These are phyloP conservation scores for Trametes cingulata DNA, from an alignment of 768 basidiomycete species.

Conservation along the genomic window DNA sequence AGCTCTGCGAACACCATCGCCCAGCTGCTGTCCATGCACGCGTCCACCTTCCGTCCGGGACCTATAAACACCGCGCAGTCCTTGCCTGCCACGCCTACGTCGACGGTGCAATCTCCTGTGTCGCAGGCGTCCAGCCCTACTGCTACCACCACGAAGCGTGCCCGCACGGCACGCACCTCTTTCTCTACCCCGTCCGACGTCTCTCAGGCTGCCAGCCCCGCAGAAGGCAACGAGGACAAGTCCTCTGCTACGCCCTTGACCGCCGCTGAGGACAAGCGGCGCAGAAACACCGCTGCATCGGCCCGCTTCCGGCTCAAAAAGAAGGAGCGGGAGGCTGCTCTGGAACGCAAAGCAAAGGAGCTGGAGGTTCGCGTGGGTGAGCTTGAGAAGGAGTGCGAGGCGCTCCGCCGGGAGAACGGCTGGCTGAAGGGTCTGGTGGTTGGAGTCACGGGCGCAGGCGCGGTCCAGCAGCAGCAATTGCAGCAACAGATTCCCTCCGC, in stretches of 20 bases:
- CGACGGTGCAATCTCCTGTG: slow-evolving; percentile 14
- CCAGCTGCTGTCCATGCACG: slow-evolving; percentile 67
- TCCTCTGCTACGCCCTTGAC: slow-evolving; percentile 36
- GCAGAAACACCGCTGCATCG: slow-evolving; percentile 89
- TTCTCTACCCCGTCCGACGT: slow-evolving; percentile 16
- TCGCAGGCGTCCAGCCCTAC: slow-evolving; percentile 30
- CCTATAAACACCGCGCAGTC: not conserved
- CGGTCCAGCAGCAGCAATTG: slow-evolving; percentile 31
- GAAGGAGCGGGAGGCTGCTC: slow-evolving; percentile 90
- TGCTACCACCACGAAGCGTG: slow-evolving; percentile 44
- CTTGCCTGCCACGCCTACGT: slow-evolving; percentile 7
- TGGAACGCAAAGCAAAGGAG: slow-evolving; percentile 85
- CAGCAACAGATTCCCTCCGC: not conserved
- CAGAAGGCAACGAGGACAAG: slow-evolving; percentile 34
- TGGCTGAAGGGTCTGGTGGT: slow-evolving; percentile 92
- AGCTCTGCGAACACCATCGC: slow-evolving; percentile 55
- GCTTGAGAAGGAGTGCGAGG: slow-evolving; percentile 91
- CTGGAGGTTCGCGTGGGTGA: slow-evolving; percentile 76
- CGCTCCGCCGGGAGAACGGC: slow-evolving; percentile 83
- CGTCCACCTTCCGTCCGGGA: slow-evolving; percentile 34
- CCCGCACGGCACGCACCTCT: slow-evolving; percentile 41
- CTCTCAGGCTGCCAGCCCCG: slow-evolving; percentile 34
- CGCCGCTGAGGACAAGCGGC: slow-evolving; percentile 85
- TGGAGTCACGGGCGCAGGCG: slow-evolving; percentile 75
- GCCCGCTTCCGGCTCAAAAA: slow-evolving; percentile 95